phyloP scores from a whole-genome alignment of 495 filamentous ascomycete species.

The Letharia lupina region DNA sequence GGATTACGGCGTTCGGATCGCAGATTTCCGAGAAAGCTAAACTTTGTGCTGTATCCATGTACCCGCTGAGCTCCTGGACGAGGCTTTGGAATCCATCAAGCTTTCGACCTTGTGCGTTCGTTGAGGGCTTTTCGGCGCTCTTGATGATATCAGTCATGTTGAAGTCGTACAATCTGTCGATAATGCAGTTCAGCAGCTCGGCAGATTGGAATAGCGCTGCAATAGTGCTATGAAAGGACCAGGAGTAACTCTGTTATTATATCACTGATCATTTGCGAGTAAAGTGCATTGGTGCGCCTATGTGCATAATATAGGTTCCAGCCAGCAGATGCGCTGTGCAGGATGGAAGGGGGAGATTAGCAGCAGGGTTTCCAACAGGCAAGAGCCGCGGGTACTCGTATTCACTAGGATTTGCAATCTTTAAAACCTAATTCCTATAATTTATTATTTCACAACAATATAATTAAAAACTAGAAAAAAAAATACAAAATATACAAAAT shows the following conservation, averaged over 20 bases:
- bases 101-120: neutral
- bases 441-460: no score
- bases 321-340: neutral
- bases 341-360: neutral
- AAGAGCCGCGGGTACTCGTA: neutral
- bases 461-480: no score
- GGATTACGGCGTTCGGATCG: conserved; percentile 56
- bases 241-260: neutral
- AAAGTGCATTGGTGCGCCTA: neutral
- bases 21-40: conserved; percentile 66
- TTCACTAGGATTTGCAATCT: no score
- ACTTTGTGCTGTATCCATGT: conserved; percentile 69
- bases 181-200: neutral
- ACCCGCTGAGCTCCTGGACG: conserved; percentile 59
- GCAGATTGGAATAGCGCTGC: neutral
- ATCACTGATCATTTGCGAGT: neutral
- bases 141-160: neutral
- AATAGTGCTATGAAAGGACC: neutral
- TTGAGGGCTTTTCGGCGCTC: neutral
- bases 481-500: no score
- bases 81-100: conserved; percentile 57
- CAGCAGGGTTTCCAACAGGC: neutral
- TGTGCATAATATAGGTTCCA: neutral
- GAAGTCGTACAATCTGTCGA: neutral
- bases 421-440: no score